These are phyloP conservation scores for Penicillium italicum DNA, from an alignment of 2,329 filamentous ascomycete genomes.

Conservation along the genomic window DNA sequence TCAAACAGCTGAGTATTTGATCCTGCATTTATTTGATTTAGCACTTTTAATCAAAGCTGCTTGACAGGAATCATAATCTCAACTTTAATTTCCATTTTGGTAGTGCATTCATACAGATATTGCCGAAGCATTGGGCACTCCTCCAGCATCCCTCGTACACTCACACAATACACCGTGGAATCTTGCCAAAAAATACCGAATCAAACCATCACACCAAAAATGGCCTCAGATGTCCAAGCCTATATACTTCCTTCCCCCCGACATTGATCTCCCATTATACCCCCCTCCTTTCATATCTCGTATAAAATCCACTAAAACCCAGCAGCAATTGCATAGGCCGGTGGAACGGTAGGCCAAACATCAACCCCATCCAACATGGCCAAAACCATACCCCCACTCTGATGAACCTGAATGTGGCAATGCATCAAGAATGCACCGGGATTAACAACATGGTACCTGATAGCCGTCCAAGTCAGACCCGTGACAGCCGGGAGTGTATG, in stretches of 20 bases:
- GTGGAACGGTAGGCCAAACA: constrained; percentile 35
- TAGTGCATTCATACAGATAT: background rate
- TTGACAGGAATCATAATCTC: background rate
- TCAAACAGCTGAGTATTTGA: background rate
- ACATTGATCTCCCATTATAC: background rate
- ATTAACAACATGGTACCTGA: constrained; percentile 48
- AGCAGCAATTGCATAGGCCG: constrained; percentile 14
- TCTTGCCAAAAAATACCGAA: background rate
- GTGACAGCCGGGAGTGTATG: constrained; percentile 35
- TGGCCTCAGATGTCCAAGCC: background rate
- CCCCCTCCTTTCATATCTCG: too few relatives aligned
- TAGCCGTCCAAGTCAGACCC: constrained; percentile 41
- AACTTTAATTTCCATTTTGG: background rate
- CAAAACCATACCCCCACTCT: constrained; percentile 50
- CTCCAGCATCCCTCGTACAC: background rate
- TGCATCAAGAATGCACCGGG: constrained; percentile 52
- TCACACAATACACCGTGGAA: background rate
- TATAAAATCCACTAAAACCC: constrained; percentile 8
- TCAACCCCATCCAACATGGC: constrained; percentile 51
- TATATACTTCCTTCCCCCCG: background rate
- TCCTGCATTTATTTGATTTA: background rate
- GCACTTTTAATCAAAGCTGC: background rate
- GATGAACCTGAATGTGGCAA: constrained; percentile 52
- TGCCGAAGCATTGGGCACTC: background rate
- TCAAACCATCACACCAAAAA: background rate